These are phyloP conservation scores for Sistotremastrum suecicum DNA, from an alignment of 768 basidiomycete species.

Conservation along the genomic window DNA sequence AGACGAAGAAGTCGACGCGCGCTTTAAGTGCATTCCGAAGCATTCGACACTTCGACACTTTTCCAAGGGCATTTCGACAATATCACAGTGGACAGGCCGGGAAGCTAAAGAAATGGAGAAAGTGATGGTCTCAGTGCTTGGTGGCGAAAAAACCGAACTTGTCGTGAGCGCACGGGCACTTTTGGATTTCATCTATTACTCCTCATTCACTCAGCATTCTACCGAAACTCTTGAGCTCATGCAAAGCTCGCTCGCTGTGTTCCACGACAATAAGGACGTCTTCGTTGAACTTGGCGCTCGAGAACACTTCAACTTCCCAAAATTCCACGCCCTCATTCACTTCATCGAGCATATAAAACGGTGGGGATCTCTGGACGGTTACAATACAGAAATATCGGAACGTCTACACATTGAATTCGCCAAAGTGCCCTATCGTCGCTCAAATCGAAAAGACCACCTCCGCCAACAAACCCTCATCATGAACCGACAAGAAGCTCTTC, in stretches of 20 bases:
- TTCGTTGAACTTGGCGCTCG: conserved; percentile 13
- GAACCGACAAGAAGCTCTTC: conserved; percentile 3
- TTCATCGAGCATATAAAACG: conserved; percentile 10
- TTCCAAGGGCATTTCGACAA: conserved; percentile 24
- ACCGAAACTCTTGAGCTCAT: conserved; percentile 8
- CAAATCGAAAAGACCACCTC: conserved; percentile 16
- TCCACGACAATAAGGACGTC: conserved; percentile 15
- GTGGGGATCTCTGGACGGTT: conserved; percentile 11
- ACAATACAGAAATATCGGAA: conserved; percentile 26
- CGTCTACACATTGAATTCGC: conserved; percentile 19
- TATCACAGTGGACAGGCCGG: conserved; percentile 29
- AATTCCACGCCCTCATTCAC: conserved; percentile 13
- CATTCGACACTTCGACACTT: conserved; percentile 24
- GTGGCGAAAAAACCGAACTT: not conserved
- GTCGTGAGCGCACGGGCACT: conserved; percentile 2
- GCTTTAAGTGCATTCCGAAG: conserved; percentile 18
- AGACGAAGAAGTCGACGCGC: conserved; percentile 22
- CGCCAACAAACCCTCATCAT: conserved; percentile 10
- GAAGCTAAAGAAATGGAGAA: conserved; percentile 25
- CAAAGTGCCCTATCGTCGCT: conserved; percentile 13
- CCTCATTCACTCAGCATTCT: conserved; percentile 14
- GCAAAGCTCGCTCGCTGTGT: conserved; percentile 7
- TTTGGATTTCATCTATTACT: conserved; percentile 16
- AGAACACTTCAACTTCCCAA: conserved; percentile 18
- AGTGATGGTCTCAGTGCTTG: conserved; percentile 15